These are phyloP conservation scores for Backusella tuberculispora DNA, from an alignment of 192 early-diverging fungal genomes.

Conservation along the genomic window DNA sequence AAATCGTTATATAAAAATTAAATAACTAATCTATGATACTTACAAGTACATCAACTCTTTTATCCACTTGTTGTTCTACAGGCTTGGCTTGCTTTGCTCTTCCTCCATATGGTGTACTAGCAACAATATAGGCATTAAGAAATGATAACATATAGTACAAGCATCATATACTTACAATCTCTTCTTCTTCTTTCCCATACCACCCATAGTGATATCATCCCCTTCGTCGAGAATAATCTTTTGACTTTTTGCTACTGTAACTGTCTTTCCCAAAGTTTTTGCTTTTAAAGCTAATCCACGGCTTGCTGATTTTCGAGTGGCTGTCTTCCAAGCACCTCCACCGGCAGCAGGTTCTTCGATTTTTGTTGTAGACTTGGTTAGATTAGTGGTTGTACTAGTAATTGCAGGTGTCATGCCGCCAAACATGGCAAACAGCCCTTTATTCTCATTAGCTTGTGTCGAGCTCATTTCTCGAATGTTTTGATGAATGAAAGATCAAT, in stretches of 20 bases:
- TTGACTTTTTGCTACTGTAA: constrained; percentile 18
- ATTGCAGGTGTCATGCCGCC: neutral
- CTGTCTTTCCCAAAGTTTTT: neutral
- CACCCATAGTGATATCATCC: constrained; percentile 31
- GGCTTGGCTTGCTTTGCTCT: neutral
- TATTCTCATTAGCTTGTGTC: constrained; percentile 2
- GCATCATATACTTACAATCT: constrained; percentile 13
- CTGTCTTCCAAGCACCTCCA: constrained; percentile 27
- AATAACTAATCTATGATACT: neutral
- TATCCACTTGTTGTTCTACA: neutral
- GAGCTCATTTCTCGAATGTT: neutral
- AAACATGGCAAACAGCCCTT: constrained; percentile 19
- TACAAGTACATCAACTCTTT: constrained; percentile 33
- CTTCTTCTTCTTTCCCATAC: constrained; percentile 24
- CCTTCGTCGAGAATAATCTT: neutral
- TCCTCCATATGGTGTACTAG: constrained; percentile 32
- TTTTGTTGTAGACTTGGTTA: neutral
- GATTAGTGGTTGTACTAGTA: neutral
- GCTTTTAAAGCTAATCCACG: constrained; percentile 17
- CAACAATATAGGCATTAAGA: neutral
- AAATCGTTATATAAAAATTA: neutral
- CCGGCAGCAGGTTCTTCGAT: neutral
- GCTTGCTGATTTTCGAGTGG: neutral
- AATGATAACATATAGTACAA: neutral
- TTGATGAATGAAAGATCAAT: neutral